Conservation (phyloP, 257 asterid species). For the Osmanthus fragrans region DNA sequence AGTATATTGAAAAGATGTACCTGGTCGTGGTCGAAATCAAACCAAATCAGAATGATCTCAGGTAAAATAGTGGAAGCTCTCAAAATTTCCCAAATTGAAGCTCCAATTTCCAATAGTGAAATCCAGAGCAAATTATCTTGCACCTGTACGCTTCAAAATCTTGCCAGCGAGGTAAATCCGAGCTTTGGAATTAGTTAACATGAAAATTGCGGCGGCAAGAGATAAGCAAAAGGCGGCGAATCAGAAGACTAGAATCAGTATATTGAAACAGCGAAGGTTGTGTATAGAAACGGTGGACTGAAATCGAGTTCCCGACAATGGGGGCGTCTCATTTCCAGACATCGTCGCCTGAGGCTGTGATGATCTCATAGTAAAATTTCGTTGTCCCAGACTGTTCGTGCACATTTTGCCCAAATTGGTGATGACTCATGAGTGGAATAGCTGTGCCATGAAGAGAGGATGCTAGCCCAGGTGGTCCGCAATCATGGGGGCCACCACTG, state of each 20-base stretch:
- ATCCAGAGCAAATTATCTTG: too few species aligned
- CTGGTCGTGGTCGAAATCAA: constrained; percentile 62
- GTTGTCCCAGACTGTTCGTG: too few species aligned
- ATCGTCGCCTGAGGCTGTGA: constrained; percentile 39
- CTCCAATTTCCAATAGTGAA: constrained; percentile 50
- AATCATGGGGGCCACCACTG: too few species aligned
- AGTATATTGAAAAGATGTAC: constrained; percentile 13
- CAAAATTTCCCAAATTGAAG: constrained; percentile 49
- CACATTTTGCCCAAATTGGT: too few species aligned
- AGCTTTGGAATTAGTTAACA: constrained; percentile 40
- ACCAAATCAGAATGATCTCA: constrained; percentile 49
- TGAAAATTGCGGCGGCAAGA: constrained; percentile 47
- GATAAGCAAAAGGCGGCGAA: constrained; percentile 47
- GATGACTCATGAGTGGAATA: too few species aligned
- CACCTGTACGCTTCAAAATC: constrained; percentile 44
- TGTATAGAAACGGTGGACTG: constrained; percentile 45
- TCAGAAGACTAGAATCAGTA: constrained; percentile 38
- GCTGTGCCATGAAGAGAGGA: too few species aligned
- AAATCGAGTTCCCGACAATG: constrained; percentile 42
- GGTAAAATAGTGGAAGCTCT: constrained; percentile 42
- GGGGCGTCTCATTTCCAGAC: constrained; percentile 32
- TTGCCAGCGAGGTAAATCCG: constrained; percentile 36
- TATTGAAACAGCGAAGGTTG: constrained; percentile 46
- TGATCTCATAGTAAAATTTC: constrained; percentile 27
- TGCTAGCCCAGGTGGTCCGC: too few species aligned